A percentile compares a stretch with the other conserved stretches of the same genome.
phyloP scores from a whole-genome alignment of 2,329 filamentous ascomycete species.

The Cladosporium sp. region DNA sequence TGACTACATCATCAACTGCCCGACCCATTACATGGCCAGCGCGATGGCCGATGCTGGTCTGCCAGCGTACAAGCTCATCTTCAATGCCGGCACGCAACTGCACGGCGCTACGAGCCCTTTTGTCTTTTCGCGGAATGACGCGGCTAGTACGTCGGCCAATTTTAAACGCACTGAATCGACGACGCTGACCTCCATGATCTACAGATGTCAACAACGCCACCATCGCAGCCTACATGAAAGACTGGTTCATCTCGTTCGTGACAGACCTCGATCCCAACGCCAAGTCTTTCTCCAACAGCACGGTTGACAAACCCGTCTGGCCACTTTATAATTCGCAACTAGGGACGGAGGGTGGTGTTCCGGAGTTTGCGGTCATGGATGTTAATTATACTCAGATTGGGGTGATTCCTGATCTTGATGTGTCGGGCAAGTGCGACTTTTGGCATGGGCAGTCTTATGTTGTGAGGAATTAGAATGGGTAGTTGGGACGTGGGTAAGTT shows the following conservation, averaged over 20 bases:
- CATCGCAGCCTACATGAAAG: conserved; percentile 36
- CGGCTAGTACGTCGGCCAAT: neutral
- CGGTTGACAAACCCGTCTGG: conserved; percentile 34
- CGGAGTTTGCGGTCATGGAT: conserved; percentile 26
- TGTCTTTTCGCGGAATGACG: conserved; percentile 19
- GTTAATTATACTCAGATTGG: conserved; percentile 29
- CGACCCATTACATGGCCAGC: conserved; percentile 40
- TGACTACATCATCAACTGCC: conserved; percentile 46
- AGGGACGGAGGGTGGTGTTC: neutral
- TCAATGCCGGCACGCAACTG: conserved; percentile 37
- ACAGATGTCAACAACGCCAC: conserved; percentile 34
- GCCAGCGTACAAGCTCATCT: conserved; percentile 38
- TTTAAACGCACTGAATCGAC: neutral
- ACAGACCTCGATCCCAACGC: conserved; percentile 37
- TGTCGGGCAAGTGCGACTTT: conserved; percentile 26
- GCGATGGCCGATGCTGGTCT: conserved; percentile 32
- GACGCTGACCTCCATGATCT: neutral
- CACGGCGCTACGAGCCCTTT: conserved; percentile 35
- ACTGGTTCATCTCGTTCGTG: conserved; percentile 39
- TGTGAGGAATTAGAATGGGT: conserved; percentile 22
- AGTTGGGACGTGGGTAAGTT: too few species aligned
- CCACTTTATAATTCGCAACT: conserved; percentile 28
- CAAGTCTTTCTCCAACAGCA: conserved; percentile 3
- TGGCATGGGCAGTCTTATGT: conserved; percentile 28
- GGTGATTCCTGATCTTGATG: conserved; percentile 26